These are phyloP conservation scores for Xylaria intraflava DNA, from an alignment of 495 filamentous ascomycete genomes.

Conservation along the genomic window DNA sequence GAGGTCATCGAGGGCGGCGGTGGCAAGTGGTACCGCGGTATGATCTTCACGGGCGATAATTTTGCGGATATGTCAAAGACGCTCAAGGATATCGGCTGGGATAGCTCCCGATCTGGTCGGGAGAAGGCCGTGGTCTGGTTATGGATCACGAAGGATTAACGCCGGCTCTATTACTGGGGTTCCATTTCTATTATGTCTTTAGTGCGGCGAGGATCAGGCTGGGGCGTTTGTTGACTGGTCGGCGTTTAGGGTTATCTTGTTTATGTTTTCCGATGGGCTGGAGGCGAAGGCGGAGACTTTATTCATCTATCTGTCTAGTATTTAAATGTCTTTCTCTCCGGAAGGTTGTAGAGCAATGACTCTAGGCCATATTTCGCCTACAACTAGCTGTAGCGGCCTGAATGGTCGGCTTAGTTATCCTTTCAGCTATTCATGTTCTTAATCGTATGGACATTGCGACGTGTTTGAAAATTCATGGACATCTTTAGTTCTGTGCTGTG, in stretches of 20 bases:
- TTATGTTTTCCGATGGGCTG: not conserved
- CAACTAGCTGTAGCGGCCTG: too few relatives aligned
- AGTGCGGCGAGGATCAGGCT: not conserved
- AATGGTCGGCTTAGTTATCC: too few relatives aligned
- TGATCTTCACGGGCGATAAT: slow-evolving; percentile 25
- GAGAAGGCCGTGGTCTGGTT: slow-evolving; percentile 36
- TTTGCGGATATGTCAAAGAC: slow-evolving; percentile 20
- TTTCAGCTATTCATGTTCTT: too few relatives aligned
- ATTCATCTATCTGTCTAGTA: too few relatives aligned
- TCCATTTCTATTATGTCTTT: not conserved
- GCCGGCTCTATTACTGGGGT: not conserved
- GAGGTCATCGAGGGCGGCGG: slow-evolving; percentile 35
- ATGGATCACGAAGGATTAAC: slow-evolving; percentile 34
- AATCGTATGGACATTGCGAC: too few relatives aligned
- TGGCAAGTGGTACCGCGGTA: slow-evolving; percentile 33
- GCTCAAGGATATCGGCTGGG: slow-evolving; percentile 33
- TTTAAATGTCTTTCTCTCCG: too few relatives aligned
- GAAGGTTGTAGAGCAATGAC: too few relatives aligned
- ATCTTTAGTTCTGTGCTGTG: too few relatives aligned
- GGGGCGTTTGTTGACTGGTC: too few relatives aligned
- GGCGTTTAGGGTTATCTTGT: not conserved
- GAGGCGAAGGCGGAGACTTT: too few relatives aligned
- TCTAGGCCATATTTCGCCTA: too few relatives aligned
- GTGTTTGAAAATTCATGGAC: too few relatives aligned
- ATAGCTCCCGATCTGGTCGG: slow-evolving; percentile 26